phyloP scores from a whole-genome alignment of 441 rosid genomes.

The Adansonia madagascariensis region DNA sequence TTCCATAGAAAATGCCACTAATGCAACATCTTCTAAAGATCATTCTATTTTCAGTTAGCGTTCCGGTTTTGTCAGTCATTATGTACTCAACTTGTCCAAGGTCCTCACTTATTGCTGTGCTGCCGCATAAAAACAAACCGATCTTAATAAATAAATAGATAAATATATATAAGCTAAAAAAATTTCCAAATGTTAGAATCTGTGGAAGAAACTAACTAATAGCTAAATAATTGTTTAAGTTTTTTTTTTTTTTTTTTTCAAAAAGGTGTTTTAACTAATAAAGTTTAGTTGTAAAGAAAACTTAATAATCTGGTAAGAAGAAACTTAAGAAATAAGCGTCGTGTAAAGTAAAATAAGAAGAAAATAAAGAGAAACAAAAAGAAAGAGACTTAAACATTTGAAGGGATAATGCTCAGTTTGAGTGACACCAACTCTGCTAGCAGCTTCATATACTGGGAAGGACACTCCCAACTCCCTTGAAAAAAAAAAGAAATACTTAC shows the following conservation, averaged over 20 bases:
- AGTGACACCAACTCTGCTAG: conserved; percentile 11
- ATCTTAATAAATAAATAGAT: conserved; percentile 27
- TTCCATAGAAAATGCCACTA: conserved; percentile 81
- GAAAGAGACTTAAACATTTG: conserved; percentile 16
- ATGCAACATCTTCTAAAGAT: conserved; percentile 96
- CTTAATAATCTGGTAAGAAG: conserved; percentile 8
- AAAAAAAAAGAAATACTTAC: conserved; percentile 51
- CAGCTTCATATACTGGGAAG: conserved; percentile 6
- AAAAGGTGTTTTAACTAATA: neutral
- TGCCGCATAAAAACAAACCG: conserved; percentile 63
- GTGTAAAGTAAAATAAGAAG: neutral
- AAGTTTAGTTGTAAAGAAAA: conserved; percentile 1
- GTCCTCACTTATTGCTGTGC: conserved; percentile 99
- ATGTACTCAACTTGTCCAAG: conserved; percentile 99
- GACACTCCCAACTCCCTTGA: conserved; percentile 23
- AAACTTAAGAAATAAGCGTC: neutral
- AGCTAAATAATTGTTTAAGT: conserved; percentile 10
- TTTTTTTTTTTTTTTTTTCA: neutral
- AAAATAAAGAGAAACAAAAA: neutral
- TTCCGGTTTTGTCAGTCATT: conserved; percentile 99
- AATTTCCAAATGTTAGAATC: conserved; percentile 7
- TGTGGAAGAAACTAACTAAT: neutral
- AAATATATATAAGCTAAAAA: conserved; percentile 16
- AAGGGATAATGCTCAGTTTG: neutral
- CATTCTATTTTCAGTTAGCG: conserved; percentile 96